Conservation (phyloP, 257 asterid species). For the Jacaranda mimosifolia region DNA sequence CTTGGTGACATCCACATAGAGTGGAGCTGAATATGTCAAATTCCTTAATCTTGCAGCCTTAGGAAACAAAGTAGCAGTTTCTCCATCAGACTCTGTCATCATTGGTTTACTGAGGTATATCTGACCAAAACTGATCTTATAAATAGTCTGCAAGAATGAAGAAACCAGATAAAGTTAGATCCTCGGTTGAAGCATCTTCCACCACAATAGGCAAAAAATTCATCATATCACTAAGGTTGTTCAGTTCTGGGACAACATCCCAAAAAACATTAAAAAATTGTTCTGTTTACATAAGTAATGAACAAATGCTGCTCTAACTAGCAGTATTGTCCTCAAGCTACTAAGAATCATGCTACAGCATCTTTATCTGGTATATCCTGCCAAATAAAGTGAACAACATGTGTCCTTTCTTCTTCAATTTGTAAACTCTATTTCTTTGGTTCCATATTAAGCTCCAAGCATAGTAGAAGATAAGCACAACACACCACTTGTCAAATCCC, state of each 20-base stretch:
- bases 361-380: neutral
- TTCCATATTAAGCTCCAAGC: too few species aligned
- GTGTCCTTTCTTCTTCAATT: too few species aligned
- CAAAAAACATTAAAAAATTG: neutral
- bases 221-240: neutral
- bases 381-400: too few species aligned
- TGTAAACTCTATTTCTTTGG: too few species aligned
- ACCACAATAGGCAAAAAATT: neutral
- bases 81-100: slow-evolving; percentile 99
- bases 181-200: neutral
- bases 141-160: slow-evolving; percentile 74
- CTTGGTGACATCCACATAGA: slow-evolving; percentile 91
- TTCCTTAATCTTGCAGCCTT: slow-evolving; percentile 99
- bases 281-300: neutral
- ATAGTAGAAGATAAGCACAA: too few species aligned
- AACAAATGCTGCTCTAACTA: slow-evolving; percentile 18
- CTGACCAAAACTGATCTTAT: slow-evolving; percentile 92
- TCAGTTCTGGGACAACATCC: neutral
- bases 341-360: neutral
- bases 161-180: slow-evolving; percentile 25
- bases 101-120: slow-evolving; percentile 96
- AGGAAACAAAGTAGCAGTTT: slow-evolving; percentile 97
- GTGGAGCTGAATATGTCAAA: slow-evolving; percentile 95
- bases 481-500: too few species aligned
- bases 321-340: neutral